Percentiles rank a stretch among this genome's conserved stretches.
Evolutionary conservation across 495 filamentous ascomycete species (phyloP).

Genomic region (Massariosphaeria phaeospora): DNA sequence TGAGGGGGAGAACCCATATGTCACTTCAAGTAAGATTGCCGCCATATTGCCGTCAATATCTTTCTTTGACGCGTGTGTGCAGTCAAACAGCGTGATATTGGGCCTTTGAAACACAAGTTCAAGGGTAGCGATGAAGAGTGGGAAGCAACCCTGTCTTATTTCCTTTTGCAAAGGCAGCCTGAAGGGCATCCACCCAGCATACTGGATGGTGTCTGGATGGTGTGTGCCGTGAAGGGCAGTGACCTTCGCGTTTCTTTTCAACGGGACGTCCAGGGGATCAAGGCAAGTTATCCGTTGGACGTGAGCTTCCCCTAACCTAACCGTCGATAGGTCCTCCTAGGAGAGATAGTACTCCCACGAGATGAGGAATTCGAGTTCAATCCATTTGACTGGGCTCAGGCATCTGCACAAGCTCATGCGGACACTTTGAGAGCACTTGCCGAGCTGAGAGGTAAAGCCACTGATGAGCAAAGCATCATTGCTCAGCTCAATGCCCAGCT

Average conservation of each 20-base stretch:
- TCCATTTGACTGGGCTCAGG: constrained; percentile 67
- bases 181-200: constrained; percentile 7
- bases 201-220: constrained; percentile 38
- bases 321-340: constrained; percentile 45
- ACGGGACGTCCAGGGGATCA: constrained; percentile 26
- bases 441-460: constrained; percentile 45
- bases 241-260: constrained; percentile 14
- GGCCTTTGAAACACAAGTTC: constrained; percentile 19
- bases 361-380: constrained; percentile 62
- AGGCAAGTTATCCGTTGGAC: constrained; percentile 8
- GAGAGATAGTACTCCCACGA: constrained; percentile 56
- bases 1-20: constrained; percentile 27
- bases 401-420: constrained; percentile 45
- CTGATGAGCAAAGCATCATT: constrained; percentile 44
- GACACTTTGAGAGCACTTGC: constrained; percentile 46
- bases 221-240: constrained; percentile 17
- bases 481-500: constrained; percentile 38
- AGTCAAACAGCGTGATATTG: constrained; percentile 29
- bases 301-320: not conserved
- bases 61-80: constrained; percentile 3
- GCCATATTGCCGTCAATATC: constrained; percentile 16
- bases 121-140: constrained; percentile 54
- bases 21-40: constrained; percentile 28
- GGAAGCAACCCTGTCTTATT: constrained; percentile 46
- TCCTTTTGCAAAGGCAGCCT: constrained; percentile 37